These are phyloP conservation scores for Breynia disticha DNA, from an alignment of 441 rosid genomes.

Conservation along the genomic window DNA sequence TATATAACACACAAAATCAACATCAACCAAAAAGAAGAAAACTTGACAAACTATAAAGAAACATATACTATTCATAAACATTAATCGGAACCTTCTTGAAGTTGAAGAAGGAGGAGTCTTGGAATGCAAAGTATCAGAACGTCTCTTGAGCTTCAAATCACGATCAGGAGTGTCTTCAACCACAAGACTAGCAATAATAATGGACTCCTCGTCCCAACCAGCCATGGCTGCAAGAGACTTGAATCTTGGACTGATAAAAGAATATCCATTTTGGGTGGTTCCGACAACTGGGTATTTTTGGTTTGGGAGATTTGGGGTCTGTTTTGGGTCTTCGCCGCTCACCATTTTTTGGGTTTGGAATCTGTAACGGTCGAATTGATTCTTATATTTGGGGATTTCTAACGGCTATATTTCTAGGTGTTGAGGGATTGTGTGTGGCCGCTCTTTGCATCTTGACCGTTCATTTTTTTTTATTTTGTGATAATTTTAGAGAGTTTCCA, in stretches of 20 bases:
- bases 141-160: slow-evolving; percentile 45
- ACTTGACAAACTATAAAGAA: not conserved
- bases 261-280: slow-evolving; percentile 20
- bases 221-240: slow-evolving; percentile 88
- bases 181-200: slow-evolving; percentile 56
- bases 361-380: slow-evolving; percentile 46
- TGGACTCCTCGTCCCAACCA: slow-evolving; percentile 96
- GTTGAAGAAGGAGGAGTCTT: slow-evolving; percentile 55
- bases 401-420: slow-evolving; percentile 32
- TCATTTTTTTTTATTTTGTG: too few species aligned
- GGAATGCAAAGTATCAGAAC: slow-evolving; percentile 30
- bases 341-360: too few species aligned
- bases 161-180: slow-evolving; percentile 92
- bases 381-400: not conserved
- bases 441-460: too few species aligned
- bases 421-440: not conserved
- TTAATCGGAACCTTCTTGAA: slow-evolving; percentile 53
- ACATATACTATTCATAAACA: not conserved
- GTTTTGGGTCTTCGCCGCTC: slow-evolving; percentile 22
- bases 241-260: slow-evolving; percentile 73
- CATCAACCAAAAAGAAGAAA: not conserved
- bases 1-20: slow-evolving; percentile 18
- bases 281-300: slow-evolving; percentile 17
- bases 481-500: too few species aligned
- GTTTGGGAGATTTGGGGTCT: slow-evolving; percentile 12